Percentiles rank a stretch among this genome's conserved stretches.
Conservation (phyloP, 2,329 filamentous ascomycete genomes). For the Stromatinia cepivora region DNA sequence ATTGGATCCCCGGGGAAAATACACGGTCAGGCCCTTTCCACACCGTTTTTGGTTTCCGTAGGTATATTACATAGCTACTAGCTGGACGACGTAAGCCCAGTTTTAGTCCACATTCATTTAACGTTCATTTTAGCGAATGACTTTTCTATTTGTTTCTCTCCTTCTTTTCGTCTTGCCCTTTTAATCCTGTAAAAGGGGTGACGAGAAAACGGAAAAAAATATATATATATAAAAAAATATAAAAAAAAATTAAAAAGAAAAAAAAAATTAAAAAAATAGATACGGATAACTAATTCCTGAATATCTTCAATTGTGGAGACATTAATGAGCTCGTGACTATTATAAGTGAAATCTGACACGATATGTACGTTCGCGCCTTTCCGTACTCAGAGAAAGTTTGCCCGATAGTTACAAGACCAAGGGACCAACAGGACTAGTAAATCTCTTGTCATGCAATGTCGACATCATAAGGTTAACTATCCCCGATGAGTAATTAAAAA, state of each 20-base stretch:
- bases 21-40: conserved; percentile 6
- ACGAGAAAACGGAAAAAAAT: neutral
- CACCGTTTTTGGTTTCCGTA: conserved; percentile 1
- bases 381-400: neutral
- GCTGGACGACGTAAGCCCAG: neutral
- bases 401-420: neutral
- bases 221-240: too few species aligned
- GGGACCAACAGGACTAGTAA: neutral
- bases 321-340: conserved; percentile 4
- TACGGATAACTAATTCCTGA: neutral
- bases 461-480: neutral
- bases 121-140: neutral
- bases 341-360: neutral
- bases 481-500: neutral
- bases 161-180: too few species aligned
- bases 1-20: conserved; percentile 20
- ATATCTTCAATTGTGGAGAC: conserved; percentile 1
- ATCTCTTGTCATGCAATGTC: neutral
- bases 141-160: neutral
- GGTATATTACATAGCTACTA: too few species aligned
- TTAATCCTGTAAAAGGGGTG: too few species aligned
- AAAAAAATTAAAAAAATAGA: neutral
- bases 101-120: neutral
- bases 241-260: too few species aligned
- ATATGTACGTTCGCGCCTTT: neutral